Base-by-base conservation (phyloP, 768 basidiomycete species). In the Calvatia gigantea region DNA sequence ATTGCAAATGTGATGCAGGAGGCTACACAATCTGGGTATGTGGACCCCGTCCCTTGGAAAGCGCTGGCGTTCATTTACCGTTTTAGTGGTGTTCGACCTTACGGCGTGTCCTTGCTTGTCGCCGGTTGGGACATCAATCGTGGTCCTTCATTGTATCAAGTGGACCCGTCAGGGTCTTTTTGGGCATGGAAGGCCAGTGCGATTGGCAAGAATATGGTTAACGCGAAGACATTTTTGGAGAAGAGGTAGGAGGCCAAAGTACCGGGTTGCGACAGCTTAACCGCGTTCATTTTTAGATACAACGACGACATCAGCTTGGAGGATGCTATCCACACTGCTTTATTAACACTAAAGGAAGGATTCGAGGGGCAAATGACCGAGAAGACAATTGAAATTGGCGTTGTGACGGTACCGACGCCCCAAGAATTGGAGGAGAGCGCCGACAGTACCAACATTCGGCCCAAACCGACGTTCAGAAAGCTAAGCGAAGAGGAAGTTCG, bases 121-220 rank as follows among this genome's bases (percentile, higher is more conserved):
- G 96, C 96, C 17, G 97, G 97, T 42, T 99, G 91, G 89, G 97
- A 99, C 69, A 78, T 79, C 64, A 87, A 88, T 68, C 87, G 93
- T n/a, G 97, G 97, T 21, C 93, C 94, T 60, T 89, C 86, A n/a
- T 79, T 99, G 61, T 98, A 97, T 74, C 97, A 99, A 71, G 95
- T 99, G 39, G 97, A 99, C 75, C 97, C 97, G 37, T 97, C 94
- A 33, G 97, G 97, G 52, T 94, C 93, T 29, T 99, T 92, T 75
- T 99, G 97, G 97, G 96, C 97, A 28, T 99, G 97, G 97, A 99
- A 99, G 70, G 97, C 97, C 6, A 96, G 94, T 68, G 97, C 97
- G 9, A 99, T 98, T 64, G 97, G 97, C 37, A 99, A 99, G 77
- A 98, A 98, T 73, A 98, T 98, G 94, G 86, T 94, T 43, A 99